Base-by-base conservation (phyloP, 169 alveolate species). In the Prorocentrum cordatum region DNA sequence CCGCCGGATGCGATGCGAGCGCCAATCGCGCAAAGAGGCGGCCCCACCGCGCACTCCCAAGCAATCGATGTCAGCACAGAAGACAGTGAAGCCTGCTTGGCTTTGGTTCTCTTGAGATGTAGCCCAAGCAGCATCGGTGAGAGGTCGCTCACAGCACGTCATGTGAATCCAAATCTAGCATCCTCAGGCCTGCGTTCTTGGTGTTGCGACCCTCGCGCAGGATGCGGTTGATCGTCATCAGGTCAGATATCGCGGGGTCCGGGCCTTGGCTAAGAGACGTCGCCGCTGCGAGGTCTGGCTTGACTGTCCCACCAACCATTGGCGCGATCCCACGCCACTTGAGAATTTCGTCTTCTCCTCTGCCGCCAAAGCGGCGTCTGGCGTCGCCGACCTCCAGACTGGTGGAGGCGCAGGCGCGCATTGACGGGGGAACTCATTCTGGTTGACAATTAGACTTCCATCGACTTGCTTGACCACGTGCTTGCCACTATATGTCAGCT, bases 241-340 rank as follows among this genome's bases (percentile, higher is more conserved):
- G 33, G n/a, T 72, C 1, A 36, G 24, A 1, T 2, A 72, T 24
- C 6, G 70, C 31, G 22, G 84, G 70, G n/a, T 26, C 9, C 12
- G 59, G 68, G 2, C 33, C 2, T 68, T 32, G 42, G 54, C 5
- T 20, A 2, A 47, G 38, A 16, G 70, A 47, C 2, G 68, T 50
- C 2, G 42, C 84, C 4, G 84, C 84, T 6, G 84, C 84, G n/a
- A 72, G 24, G 18, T 72, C 84, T 7, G 68, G 70, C 24, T 29
- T 0, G 84, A 45, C 61, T 72, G 84, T 10, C 68, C 20, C 9
- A 39, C 54, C 3, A 68, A 5, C 80, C 80, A 68, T 7, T 68
- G 80, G 3, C 35, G 24, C 3, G 59, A 72, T 16, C 84, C 84
- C 2, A 67, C 70, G 18, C 9, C 84, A 0, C 35, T 14, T 0